These are phyloP conservation scores for Candida ortonii DNA, from an alignment of 805 yeast genomes.

Conservation along the genomic window DNA sequence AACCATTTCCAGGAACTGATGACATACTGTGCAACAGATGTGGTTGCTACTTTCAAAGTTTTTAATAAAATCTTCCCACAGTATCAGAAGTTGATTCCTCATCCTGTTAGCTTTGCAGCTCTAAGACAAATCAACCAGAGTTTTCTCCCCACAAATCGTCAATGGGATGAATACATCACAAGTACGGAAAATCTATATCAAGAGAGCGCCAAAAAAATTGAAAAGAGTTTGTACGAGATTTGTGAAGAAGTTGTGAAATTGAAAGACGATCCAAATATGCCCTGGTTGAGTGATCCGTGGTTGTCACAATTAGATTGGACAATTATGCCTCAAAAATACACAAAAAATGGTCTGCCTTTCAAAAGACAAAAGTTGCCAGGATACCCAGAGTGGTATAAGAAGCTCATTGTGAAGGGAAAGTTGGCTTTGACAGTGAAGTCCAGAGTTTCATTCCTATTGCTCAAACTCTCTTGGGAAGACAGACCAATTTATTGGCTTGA, in stretches of 20 bases:
- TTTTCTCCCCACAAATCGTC: slow-evolving; percentile 69
- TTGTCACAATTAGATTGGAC: slow-evolving; percentile 87
- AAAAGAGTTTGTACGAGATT: slow-evolving; percentile 52
- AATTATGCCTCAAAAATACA: slow-evolving; percentile 52
- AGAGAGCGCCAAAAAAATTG: slow-evolving; percentile 53
- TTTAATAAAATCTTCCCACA: slow-evolving; percentile 66
- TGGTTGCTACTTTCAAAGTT: slow-evolving; percentile 67
- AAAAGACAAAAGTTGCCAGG: slow-evolving; percentile 84
- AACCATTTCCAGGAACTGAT: slow-evolving; percentile 60
- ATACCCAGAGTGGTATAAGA: slow-evolving; percentile 90
- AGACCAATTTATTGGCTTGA: slow-evolving; percentile 81
- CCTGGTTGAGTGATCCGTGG: slow-evolving; percentile 75
- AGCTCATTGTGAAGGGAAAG: slow-evolving; percentile 38
- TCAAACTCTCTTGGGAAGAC: slow-evolving; percentile 81
- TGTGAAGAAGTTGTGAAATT: slow-evolving; percentile 56
- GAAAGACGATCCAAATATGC: slow-evolving; percentile 41
- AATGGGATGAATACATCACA: slow-evolving; percentile 73
- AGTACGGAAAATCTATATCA: slow-evolving; percentile 67
- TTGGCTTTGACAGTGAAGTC: slow-evolving; percentile 67
- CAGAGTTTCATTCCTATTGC: slow-evolving; percentile 69
- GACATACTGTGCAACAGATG: slow-evolving; percentile 85
- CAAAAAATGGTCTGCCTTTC: slow-evolving; percentile 64
- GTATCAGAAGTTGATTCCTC: slow-evolving; percentile 72
- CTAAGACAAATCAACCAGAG: slow-evolving; percentile 68
- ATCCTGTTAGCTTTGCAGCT: slow-evolving; percentile 93